Percentiles rank a stretch among this genome's conserved stretches.
These are phyloP conservation scores for Hortaea sp. DNA, from an alignment of 2,329 filamentous ascomycete species.

Conservation along the genomic window DNA sequence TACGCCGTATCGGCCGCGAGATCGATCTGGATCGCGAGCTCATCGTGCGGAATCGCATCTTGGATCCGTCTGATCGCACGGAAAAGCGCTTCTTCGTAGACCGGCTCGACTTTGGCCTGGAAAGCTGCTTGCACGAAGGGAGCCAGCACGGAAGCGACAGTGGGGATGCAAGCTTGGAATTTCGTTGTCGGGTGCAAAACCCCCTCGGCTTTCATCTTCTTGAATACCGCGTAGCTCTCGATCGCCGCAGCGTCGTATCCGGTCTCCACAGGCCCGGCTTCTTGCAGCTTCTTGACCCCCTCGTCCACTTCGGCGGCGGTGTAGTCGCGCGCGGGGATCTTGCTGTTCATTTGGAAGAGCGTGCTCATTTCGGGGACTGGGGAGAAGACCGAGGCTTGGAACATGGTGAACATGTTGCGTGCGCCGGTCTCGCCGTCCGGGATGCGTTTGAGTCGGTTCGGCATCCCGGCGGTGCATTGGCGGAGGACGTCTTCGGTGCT, in stretches of 20 bases:
- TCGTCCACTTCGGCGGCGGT: conserved; percentile 15
- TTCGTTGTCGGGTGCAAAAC: conserved; percentile 20
- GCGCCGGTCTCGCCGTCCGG: conserved; percentile 34
- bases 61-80: conserved; percentile 21
- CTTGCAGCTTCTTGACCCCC: conserved; percentile 10
- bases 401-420: conserved; percentile 25
- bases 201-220: conserved; percentile 20
- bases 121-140: conserved; percentile 20
- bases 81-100: conserved; percentile 26
- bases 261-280: conserved; percentile 13
- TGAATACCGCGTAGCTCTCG: conserved; percentile 25
- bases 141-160: conserved; percentile 17
- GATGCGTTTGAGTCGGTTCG: conserved; percentile 27
- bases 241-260: conserved; percentile 26
- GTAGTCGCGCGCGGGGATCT: conserved; percentile 9
- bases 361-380: conserved; percentile 13
- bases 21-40: conserved; percentile 30
- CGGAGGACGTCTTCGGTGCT: conserved; percentile 26
- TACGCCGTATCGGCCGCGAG: conserved; percentile 25
- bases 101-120: conserved; percentile 20
- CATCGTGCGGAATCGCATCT: conserved; percentile 23
- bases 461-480: conserved; percentile 19
- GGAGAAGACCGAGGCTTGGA: conserved; percentile 25
- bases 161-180: conserved; percentile 10
- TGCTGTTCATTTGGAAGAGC: conserved; percentile 14